Evolutionary conservation across 768 basidiomycete genomes (phyloP).

Genomic region (Rhodocollybia butyracea): DNA sequence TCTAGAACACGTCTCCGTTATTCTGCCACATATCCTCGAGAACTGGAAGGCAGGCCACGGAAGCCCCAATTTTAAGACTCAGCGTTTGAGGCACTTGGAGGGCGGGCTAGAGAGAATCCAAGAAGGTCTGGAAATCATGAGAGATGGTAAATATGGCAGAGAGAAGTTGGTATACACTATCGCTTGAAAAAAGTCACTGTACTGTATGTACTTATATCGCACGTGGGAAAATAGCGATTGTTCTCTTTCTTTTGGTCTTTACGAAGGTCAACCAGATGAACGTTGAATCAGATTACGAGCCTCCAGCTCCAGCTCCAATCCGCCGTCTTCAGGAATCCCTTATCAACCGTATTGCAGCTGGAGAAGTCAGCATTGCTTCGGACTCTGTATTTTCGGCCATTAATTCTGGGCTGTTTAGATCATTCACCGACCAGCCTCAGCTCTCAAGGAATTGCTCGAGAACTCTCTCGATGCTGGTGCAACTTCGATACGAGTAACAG

Average conservation of each 20-base stretch:
- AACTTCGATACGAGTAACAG: constrained; percentile 79
- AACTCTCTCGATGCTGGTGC: constrained; percentile 93
- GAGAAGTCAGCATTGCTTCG: constrained; percentile 42
- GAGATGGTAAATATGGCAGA: constrained; percentile 5
- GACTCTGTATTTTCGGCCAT: not conserved
- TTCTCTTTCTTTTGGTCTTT: not conserved
- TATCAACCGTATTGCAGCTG: constrained; percentile 90
- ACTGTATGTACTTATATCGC: no score
- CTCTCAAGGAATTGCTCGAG: constrained; percentile 93
- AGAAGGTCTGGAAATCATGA: constrained; percentile 6
- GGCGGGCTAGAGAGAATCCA: constrained; percentile 2
- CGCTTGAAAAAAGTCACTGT: not conserved
- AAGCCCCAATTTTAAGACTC: not conserved
- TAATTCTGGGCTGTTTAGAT: constrained; percentile 41
- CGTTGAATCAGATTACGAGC: not conserved
- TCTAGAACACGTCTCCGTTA: not conserved
- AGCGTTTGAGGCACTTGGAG: not conserved
- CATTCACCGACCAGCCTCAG: constrained; percentile 88
- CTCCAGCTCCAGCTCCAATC: constrained; percentile 59
- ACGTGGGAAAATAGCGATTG: not conserved
- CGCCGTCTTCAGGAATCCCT: constrained; percentile 75
- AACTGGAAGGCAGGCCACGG: constrained; percentile 3
- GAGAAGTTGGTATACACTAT: constrained; percentile 4
- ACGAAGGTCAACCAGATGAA: not conserved
- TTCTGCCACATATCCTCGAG: constrained; percentile 3